These are phyloP conservation scores for Hygrocybe coccinea DNA, from an alignment of 768 basidiomycete genomes.

Conservation along the genomic window DNA sequence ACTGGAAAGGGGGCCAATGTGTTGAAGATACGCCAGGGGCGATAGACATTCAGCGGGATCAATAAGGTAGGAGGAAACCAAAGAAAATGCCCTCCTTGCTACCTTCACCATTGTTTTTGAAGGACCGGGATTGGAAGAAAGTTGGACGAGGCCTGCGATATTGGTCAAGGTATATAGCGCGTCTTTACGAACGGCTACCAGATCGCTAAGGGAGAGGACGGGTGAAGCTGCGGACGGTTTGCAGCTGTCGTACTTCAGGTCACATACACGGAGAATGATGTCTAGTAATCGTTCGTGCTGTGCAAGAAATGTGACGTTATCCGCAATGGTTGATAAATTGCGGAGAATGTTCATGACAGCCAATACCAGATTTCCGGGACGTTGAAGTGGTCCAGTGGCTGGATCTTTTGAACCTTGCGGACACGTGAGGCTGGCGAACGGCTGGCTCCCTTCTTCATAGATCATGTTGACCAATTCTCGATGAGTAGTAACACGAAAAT, in stretches of 20 bases:
- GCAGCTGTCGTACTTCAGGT: constrained; percentile 36
- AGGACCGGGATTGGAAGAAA: constrained; percentile 38
- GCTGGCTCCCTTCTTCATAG: constrained; percentile 51
- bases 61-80: constrained; percentile 70
- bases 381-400: constrained; percentile 54
- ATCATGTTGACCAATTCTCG: constrained; percentile 57
- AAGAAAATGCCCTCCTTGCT: constrained; percentile 55
- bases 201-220: constrained; percentile 64
- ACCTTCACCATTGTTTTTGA: constrained; percentile 43
- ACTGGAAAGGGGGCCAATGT: constrained; percentile 41
- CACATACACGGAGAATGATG: constrained; percentile 65
- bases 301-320: constrained; percentile 67
- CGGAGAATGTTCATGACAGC: constrained; percentile 75
- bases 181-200: constrained; percentile 73
- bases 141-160: constrained; percentile 48
- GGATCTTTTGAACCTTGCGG: constrained; percentile 50
- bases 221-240: constrained; percentile 45
- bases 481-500: constrained; percentile 52
- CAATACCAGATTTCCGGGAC: constrained; percentile 64
- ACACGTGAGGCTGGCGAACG: constrained; percentile 52
- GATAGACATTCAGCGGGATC: constrained; percentile 64
- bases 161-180: constrained; percentile 63
- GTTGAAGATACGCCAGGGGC: constrained; percentile 55
- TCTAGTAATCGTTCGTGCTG: constrained; percentile 60
- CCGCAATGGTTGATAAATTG: constrained; percentile 71